Base-by-base conservation (phyloP, 495 filamentous ascomycete genomes). In the Aspergillus nanangensis region DNA sequence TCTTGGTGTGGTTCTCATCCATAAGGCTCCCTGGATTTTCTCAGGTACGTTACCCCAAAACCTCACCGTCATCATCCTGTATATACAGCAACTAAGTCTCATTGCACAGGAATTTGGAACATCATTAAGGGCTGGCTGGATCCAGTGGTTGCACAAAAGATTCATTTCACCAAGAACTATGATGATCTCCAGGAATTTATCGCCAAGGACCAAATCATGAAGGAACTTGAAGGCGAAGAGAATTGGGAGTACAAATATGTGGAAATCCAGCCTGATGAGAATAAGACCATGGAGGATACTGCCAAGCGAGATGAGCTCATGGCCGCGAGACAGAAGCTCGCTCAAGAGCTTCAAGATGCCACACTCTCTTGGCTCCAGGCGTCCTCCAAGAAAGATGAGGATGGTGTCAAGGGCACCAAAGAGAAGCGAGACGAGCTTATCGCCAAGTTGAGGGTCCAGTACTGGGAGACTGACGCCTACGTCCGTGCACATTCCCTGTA, bases 11-110 rank as follows among this genome's bases (percentile, higher is more conserved):
- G 90, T 97, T 5, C 82, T 97, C n/a, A 88, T 98, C 25, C 90
- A 98, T 71, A 95, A 96, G 64, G 83, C 93, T 0, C 93, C 93
- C 4, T 98, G 92, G 93, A 71, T 97, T 29, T 98, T 98, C 71
- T 88, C 93, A 69, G 83, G 87, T 86, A 53, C n/a, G 70, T 63
- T n/a, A 1, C 1, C 23, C 17, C 32, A 21, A 25, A n/a, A 20
- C 18, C 19, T 31, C 20, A 11, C 19, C 19, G 33, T 25, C 25
- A 33, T 7, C 13, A 15, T 19, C 10, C 7, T 39, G 10, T 14
- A 8, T 1, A 38, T 4, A 11, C 25, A 20, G 10, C 23, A 25
- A 4, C 15, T 27, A 44, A 31, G n/a, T n/a, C n/a, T 0, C 27
- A 21, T 19, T 49, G 18, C 41, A 32, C 44, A 86, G 83, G 83